Conservation (phyloP, 2,329 filamentous ascomycete species). For the Didymella exigua region DNA sequence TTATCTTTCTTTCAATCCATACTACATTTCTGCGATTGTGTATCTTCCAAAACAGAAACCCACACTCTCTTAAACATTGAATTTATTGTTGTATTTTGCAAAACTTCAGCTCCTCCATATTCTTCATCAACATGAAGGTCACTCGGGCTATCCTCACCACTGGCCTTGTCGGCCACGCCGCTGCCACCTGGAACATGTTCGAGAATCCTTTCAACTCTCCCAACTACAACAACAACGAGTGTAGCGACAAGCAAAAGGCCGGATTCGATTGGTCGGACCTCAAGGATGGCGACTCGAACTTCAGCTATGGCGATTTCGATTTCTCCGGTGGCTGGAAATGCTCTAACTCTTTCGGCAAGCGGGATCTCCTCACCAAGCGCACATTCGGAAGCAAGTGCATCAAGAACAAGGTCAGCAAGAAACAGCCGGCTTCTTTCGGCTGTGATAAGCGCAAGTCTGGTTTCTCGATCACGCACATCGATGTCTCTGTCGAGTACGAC, state of each 20-base stretch:
- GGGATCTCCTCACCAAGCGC: constrained; percentile 58
- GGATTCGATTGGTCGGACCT: constrained; percentile 78
- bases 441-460: constrained; percentile 56
- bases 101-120: neutral
- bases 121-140: constrained; percentile 49
- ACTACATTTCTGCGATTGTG: constrained; percentile 21
- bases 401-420: constrained; percentile 54
- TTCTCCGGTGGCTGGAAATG: constrained; percentile 70
- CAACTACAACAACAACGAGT: constrained; percentile 76
- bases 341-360: constrained; percentile 64
- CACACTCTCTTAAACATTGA: constrained; percentile 17
- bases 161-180: constrained; percentile 54
- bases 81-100: constrained; percentile 6
- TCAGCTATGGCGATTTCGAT: constrained; percentile 71
- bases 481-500: constrained; percentile 76
- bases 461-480: constrained; percentile 78
- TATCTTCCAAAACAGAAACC: constrained; percentile 33
- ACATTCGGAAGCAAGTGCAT: constrained; percentile 52
- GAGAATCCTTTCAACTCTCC: constrained; percentile 68
- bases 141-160: constrained; percentile 53
- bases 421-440: constrained; percentile 69
- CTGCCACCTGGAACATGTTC: constrained; percentile 57
- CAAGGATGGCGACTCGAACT: constrained; percentile 54
- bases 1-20: constrained; percentile 32
- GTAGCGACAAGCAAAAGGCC: constrained; percentile 68